Evolutionary conservation across 495 filamentous ascomycete genomes (phyloP), one percentile per base, ranked within the genome.

Genomic region (Tuber umbilicatum): DNA sequence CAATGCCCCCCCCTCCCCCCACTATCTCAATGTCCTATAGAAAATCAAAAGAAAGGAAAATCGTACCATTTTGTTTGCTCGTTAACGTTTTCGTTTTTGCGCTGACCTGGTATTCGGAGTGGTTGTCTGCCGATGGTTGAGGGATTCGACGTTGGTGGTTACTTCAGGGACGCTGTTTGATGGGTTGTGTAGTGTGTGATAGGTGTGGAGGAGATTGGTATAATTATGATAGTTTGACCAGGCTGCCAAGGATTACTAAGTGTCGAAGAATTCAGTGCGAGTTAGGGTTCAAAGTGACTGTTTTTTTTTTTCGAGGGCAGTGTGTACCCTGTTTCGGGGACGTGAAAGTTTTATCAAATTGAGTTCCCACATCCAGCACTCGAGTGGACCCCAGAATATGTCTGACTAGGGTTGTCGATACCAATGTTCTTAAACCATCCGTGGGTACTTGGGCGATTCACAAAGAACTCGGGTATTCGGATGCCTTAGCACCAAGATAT

Each of bases 261-360:
- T 72, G 64, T 47, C 38, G 69, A 68, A 19, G n/a, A 47, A 45
- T 64, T 2, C 39, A 45, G 77, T 79, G 77, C 60, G 77, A 43
- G 37, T 70, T 79, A 79, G 77, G 77, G 77, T 78, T 72, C 3
- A 12, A 2, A 27, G 77, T 79, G 77, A 79, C 77, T 78, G 77
- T 64, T 71, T 27, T 60, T 55, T 40, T 68, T 69, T 69, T 19
- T 35, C 55, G 3, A 64, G 27, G 55, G 55, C 4, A 35, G 55
- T 19, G 5, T 1, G 16, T 64, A 64, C 55, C 55, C 55, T 64
- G 3, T 27, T 35, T 35, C 12, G 14, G 12, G 5, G 4, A 23
- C 0, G 0, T 23, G 0, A 50, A n/a, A 50, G 7, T 50, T 50
- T 50, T 23, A n/a, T 23, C 42, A 43, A 43, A 43, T 43, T n/a